Base-by-base conservation (phyloP, 768 basidiomycete genomes). In the Cytidiella melzeri region DNA sequence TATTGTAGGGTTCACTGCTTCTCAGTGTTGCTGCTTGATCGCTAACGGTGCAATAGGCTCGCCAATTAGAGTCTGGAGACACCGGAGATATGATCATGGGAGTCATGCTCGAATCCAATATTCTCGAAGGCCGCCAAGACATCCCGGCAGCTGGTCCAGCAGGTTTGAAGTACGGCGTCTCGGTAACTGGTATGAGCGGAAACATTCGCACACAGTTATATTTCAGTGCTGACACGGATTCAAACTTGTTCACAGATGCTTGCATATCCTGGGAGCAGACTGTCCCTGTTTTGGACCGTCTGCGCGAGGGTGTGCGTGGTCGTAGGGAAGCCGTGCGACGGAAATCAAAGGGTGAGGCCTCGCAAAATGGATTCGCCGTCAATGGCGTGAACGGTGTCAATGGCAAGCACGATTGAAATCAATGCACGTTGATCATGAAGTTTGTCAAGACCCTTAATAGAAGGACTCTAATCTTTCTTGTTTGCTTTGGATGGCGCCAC, bases 61-160 rank as follows among this genome's bases (percentile, higher is more conserved):
- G 70, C 41, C 91, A 92, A 68, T 67, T 92, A 11, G 80, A 84
- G 57, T 76, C 75, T 1, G 76, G 75, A 26, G 84, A 89, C 50
- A 93, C 89, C 1, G 76, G 82, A 0, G 59, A 71, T 4, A 71
- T 76, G 53, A 92, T 95, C 58, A 84, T 91, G 79, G 92, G 92
- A 41, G 89, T 93, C 47, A 98, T 97, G 94, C 75, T 98, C 48
- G 95, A 97, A 68, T 91, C 87, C 39, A 94, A 95, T 64, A 74
- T 97, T 43, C 74, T 83, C 6, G 91, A 88, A 64, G 91, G 92
- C 23, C 81, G 90, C 44, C 91, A 94, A 67, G 83, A 91, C 57
- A 85, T 94, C 51, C 83, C 91, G 3, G 61, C 76, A 1, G 73
- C 75, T 10, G 92, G 92, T 3, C 83, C 84, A 1, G 68, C 75